Evolutionary conservation across 192 early-diverging fungal genomes (phyloP), one percentile per base, ranked within the genome.

Genomic region (Backusella macrospora): DNA sequence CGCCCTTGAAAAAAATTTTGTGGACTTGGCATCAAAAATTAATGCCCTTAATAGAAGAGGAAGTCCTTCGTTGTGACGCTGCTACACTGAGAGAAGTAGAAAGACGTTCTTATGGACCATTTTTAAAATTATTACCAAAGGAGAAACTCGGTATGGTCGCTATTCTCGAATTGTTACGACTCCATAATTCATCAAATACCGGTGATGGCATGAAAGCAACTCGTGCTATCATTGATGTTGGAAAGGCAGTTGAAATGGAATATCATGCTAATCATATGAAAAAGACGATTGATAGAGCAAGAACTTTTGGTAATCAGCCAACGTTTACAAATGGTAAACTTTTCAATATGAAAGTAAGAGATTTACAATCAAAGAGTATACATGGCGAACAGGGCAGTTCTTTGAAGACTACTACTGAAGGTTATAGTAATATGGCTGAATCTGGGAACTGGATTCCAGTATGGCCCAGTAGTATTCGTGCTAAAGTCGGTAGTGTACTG

Each of bases 71-170:
- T 26, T 77, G 79, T 75, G 63, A 71, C 2, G 49, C 70, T n/a
- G 68, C 45, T 15, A 71, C 49, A 21, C 4, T 26, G 6, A 44
- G 47, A 73, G 40, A 80, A 66, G 16, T 73, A 40, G 92, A 92
- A 45, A 84, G 91, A 37, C 64, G 83, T 39, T 38, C 68, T 5
- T 87, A 89, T 73, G 87, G 87, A 0, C 90, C 90, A 12, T 92
- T 93, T 80, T 78, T 93, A 40, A 82, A 83, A 67, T 76, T 90
- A 16, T 64, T 94, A 0, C 82, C 86, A 12, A 81, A 93, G 8
- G 90, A 92, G 49, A 93, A 93, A 75, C 81, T 96, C 34, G 88
- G 94, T 2, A 85, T 93, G 4, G 93, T 97, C 62, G 91, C 93
- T 16, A 96, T 99, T 63, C 76, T 94, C 9, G 94, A 95, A 76